Base-by-base conservation (phyloP, 2,329 filamentous ascomycete species). In the Calonectria pseudoreteaudii region DNA sequence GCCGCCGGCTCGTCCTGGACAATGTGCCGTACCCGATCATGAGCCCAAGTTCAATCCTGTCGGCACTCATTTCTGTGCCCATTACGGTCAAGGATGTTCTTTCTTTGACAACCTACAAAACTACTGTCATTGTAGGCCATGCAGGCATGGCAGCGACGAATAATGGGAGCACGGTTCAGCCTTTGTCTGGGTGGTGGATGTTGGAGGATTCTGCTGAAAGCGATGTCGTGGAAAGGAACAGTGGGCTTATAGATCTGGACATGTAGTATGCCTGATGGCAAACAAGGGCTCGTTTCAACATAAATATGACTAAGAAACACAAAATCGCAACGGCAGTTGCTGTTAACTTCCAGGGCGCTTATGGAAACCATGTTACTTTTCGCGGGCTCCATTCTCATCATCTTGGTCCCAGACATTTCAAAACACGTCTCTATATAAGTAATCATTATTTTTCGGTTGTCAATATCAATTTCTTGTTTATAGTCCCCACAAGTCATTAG, bases 121-220 rank as follows among this genome's bases (percentile, higher is more conserved):
- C 56, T 9, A 62, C 56, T 0, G 34, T 62, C 4, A 41, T 62
- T 6, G 34, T 36, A 26, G 56, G 56, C 1, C 56, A 62, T 62
- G 14, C 26, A 23, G 34, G 56, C 2, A 38, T 41, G n/a, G 11
- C 56, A 11, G 23, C 56, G 16, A 30, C 56, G 3, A 28, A 10
- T 2, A 26, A n/a, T 7, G 8, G 31, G 5, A 18, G 16, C 34
- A 62, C 23, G 8, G 56, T 62, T 4, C 56, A 44, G 14, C 56
- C 56, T 18, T 62, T 62, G 14, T 62, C 56, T 26, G 56, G 36
- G 26, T 62, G 56, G 56, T 62, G 56, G 56, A 62, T 62, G 56
- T 16, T 62, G 23, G 56, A 62, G 23, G 56, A 62, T 38, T 62
- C 56, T 5, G 26, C 8, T 20, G 36, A 62, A 11, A n/a, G 5